Evolutionary conservation across 331 rosid genomes (phyloP), one percentile per base, ranked within the genome.

Genomic region (Quercus phellos): DNA sequence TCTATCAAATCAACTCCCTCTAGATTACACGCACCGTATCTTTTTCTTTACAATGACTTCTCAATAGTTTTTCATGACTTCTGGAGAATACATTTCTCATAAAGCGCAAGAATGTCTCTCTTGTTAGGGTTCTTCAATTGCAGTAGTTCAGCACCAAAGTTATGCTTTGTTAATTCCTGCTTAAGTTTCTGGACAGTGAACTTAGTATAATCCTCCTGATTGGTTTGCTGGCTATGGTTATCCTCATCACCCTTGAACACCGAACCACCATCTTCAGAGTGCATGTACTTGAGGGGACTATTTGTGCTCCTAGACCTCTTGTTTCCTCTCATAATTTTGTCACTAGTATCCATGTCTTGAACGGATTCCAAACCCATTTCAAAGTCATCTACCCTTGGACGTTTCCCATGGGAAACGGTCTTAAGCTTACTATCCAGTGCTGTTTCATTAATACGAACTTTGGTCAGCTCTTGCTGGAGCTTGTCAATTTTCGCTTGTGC

Each of bases 151-250:
- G 91, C 97, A 21, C 98, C 99, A 38, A 76, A 87, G 79, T 93
- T 93, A 63, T 90, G 92, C 73, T 93, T 93, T 26, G 98, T 93
- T 56, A 95, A 92, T 74, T 95, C 99, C 78, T 91, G 98, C 90
- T 91, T 95, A 16, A 95, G 96, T 82, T 88, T 89, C 84, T 79
- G 90, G 8, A 93, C 18, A 0, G 99, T 95, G 81, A 95, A 91
- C 84, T 83, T 95, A 6, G 78, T 95, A 68, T 91, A 88, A 43
- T 95, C 98, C 60, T 89, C 98, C 73, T 84, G 81, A 42, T 82
- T 90, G 11, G 87, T 77, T 72, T 83, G 93, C 86, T 86, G 97
- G 74, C 99, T 88, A 18, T 77, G 82, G 72, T 78, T 87, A 29
- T 92, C 97, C 26, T 91, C 98, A 6, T 86, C 87, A 19, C 94